Percentiles rank a stretch among this genome's conserved stretches.
Evolutionary conservation across 306 rosid genomes (phyloP).

Genomic region (Carpinus fangiana): DNA sequence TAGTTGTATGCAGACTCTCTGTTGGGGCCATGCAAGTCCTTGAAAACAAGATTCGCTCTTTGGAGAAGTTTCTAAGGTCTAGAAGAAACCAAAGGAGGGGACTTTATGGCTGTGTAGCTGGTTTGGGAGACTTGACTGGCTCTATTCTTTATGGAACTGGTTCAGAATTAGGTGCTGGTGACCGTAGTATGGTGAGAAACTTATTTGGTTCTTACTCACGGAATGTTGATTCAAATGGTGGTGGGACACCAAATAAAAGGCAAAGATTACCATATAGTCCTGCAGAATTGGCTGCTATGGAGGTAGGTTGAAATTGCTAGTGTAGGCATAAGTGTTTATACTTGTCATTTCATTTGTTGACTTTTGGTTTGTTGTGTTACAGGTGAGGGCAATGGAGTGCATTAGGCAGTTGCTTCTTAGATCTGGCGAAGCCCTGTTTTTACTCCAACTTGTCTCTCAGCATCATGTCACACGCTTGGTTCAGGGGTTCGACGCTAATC

Average conservation of each 20-base stretch:
- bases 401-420: constrained; percentile 92
- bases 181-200: constrained; percentile 80
- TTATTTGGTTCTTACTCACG: constrained; percentile 82
- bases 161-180: constrained; percentile 76
- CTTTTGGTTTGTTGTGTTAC: constrained; percentile 30
- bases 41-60: constrained; percentile 75
- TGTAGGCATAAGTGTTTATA: constrained; percentile 12
- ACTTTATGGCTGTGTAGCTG: constrained; percentile 96
- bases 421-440: constrained; percentile 85
- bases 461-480: constrained; percentile 88
- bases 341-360: constrained; percentile 27
- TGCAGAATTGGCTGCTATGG: constrained; percentile 98
- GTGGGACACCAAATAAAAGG: constrained; percentile 73
- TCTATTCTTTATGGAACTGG: constrained; percentile 84
- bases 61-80: constrained; percentile 84
- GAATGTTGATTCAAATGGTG: constrained; percentile 66
- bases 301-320: constrained; percentile 55
- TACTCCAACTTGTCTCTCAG: constrained; percentile 97
- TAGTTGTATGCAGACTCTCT: constrained; percentile 82
- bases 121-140: constrained; percentile 84
- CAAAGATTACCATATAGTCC: constrained; percentile 92
- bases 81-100: constrained; percentile 97
- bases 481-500: constrained; percentile 75
- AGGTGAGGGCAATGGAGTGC: constrained; percentile 99
- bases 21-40: constrained; percentile 88